Evolutionary conservation across 257 asterid species (phyloP).

Genomic region (Asclepias syriaca): DNA sequence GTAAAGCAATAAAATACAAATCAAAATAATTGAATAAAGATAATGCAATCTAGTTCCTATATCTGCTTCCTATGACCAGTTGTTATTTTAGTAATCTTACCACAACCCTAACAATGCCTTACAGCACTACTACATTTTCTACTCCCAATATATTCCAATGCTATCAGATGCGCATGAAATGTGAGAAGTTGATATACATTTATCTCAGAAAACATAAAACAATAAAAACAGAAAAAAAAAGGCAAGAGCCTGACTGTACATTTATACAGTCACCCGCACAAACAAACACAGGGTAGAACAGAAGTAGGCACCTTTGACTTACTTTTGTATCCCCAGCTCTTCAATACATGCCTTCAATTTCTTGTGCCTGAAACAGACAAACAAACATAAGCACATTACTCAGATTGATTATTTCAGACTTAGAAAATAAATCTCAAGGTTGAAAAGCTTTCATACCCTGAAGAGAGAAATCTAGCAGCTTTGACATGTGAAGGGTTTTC

Average conservation of each 20-base stretch:
- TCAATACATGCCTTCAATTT: slow-evolving; percentile 64
- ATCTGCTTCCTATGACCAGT: neutral
- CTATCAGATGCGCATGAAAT: neutral
- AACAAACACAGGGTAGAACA: neutral
- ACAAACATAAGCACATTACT: slow-evolving; percentile 18
- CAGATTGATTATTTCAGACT: slow-evolving; percentile 8
- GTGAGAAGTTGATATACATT: neutral
- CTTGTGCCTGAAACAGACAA: slow-evolving; percentile 55
- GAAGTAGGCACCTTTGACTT: slow-evolving; percentile 33
- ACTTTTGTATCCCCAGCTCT: slow-evolving; percentile 75
- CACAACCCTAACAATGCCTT: neutral
- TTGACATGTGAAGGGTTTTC: slow-evolving; percentile 74
- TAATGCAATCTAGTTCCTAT: neutral
- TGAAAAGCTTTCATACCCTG: slow-evolving; percentile 51
- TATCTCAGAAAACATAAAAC: neutral
- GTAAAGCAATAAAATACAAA: neutral
- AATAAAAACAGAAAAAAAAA: neutral
- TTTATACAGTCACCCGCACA: neutral
- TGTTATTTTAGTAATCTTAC: neutral
- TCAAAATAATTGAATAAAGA: neutral
- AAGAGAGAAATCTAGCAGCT: slow-evolving; percentile 88
- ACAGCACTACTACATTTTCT: neutral
- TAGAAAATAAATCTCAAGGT: slow-evolving; percentile 14
- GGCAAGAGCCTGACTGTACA: neutral
- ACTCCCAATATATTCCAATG: neutral